Base-by-base conservation (phyloP, 352 stramenopile genomes). In the Phytophthora podocarpi region DNA sequence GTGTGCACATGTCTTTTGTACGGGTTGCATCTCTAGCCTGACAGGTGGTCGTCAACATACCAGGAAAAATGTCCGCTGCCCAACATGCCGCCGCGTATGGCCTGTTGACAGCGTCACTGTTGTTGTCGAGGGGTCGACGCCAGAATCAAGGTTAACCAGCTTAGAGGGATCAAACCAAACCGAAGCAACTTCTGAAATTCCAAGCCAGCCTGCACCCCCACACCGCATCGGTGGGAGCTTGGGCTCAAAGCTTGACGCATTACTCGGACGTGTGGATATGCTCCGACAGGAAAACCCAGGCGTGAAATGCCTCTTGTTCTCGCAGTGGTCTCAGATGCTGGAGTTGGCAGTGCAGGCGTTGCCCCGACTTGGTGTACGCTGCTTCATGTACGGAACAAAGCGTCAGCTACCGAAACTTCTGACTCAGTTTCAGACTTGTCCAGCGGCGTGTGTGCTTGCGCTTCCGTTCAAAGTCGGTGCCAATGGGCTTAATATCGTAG, bases 221-320 rank as follows among this genome's bases (percentile, higher is more conserved):
- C 34, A 39, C 28, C 21, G 34, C 10, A 30, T 18, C 18, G 59
- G 69, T n/a, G 59, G 54, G 5, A 82, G 81, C 21, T 82, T 82
- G 52, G 82, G 86, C 0, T 90, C 78, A 4, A 95, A 95, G 50
- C 70, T 93, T 24, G 82, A 93, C 32, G 73, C 79, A 1, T 75
- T 93, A 11, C 56, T 89, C 16, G 55, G 59, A 1, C 76, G 82
- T 40, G 68, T 93, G 13, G 59, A 73, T 15, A 40, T 64, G 1
- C 69, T 95, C 3, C 72, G 78, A 26, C 65, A 73, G 2, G 52
- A 69, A 31, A 76, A 90, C 23, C 46, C 79, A 4, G 71, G 78
- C 16, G 82, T 96, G 21, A 98, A 97, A 66, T 84, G 79, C 28
- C 47, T 98, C 24, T 67, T 98, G 4, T 98, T 98, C 46, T 96